Evolutionary conservation across 1,284 basidiomycete genomes (phyloP), one percentile per base, ranked within the genome.

Genomic region (Anthracocystis setariae): DNA sequence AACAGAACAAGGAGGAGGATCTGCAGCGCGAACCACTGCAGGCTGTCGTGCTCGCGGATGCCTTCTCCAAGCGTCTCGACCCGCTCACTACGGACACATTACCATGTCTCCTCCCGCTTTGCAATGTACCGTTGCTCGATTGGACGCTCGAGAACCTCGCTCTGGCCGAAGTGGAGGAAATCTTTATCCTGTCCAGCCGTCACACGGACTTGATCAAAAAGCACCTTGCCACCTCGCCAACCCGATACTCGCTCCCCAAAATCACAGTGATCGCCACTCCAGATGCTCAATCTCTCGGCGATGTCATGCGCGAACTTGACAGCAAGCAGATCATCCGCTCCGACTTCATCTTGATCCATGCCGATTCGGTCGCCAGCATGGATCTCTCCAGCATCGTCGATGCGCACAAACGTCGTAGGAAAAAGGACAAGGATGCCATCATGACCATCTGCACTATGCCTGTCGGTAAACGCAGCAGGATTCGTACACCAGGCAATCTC

Each of bases 141-240:
- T 98, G 94, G 93, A 97, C 95, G 2, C 90, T 98, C 68, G 95
- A 98, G 84, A 91, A 91, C 80, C 88, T 98, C 45, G 90, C 92
- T 29, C 86, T 94, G 18, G 92, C 93, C 32, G 93, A 93, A 52
- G 94, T 98, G 44, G 91, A 94, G 80, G 92, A 98, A 84, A 92
- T 97, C 65, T 95, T 97, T 84, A 90, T 98, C 55, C 90, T 98
- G 68, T 72, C 95, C 89, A 84, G 88, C 25, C 70, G 76, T 45
- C 71, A 75, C 43, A 49, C 70, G 3, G 49, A 58, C 17, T 58
- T 65, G 62, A 74, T 82, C 59, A 76, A 74, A 47, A 62, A 64
- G 90, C 79, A 95, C 90, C 80, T 88, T 86, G 92, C 94, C 76
- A 50, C 61, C 5, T 57, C 57, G 5, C 46, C 62, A 0, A 44